Percentiles rank a stretch among this genome's conserved stretches.
phyloP scores from a whole-genome alignment of 305 asterid species.

The Fraxinus latifolia region DNA sequence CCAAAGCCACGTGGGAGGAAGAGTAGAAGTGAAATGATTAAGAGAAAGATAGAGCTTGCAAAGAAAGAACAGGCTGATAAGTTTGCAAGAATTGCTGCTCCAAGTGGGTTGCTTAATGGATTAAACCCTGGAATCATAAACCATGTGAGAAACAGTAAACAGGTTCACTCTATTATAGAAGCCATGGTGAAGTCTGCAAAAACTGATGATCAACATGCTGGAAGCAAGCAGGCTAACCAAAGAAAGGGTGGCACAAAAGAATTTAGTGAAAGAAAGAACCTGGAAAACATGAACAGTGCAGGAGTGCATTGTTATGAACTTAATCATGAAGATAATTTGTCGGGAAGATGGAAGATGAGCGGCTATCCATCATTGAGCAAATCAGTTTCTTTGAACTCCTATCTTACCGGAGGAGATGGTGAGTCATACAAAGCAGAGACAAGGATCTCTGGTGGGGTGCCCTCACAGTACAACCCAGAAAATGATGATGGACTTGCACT shows the following conservation, averaged over 20 bases:
- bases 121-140: slow-evolving; percentile 56
- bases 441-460: slow-evolving; percentile 26
- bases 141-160: slow-evolving; percentile 55
- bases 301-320: slow-evolving; percentile 20
- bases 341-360: slow-evolving; percentile 30
- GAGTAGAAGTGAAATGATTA: slow-evolving; percentile 34
- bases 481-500: slow-evolving; percentile 44
- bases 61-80: slow-evolving; percentile 49
- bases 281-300: not conserved
- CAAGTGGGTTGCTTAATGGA: slow-evolving; percentile 49
- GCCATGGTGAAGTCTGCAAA: slow-evolving; percentile 45
- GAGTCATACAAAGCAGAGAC: slow-evolving; percentile 34
- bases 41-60: slow-evolving; percentile 49
- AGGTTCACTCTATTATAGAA: slow-evolving; percentile 54
- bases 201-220: slow-evolving; percentile 25
- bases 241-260: slow-evolving; percentile 24
- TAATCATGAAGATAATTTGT: slow-evolving; percentile 21
- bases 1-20: slow-evolving; percentile 42
- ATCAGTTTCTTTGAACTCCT: slow-evolving; percentile 32
- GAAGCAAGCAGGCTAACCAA: slow-evolving; percentile 26
- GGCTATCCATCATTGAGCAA: slow-evolving; percentile 31
- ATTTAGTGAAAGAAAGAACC: slow-evolving; percentile 1
- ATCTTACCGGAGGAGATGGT: slow-evolving; percentile 30
- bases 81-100: slow-evolving; percentile 56
- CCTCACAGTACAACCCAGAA: slow-evolving; percentile 29